Evolutionary conservation across 345 rosid species (phyloP).

Genomic region (Rhodomyrtus tomentosa): DNA sequence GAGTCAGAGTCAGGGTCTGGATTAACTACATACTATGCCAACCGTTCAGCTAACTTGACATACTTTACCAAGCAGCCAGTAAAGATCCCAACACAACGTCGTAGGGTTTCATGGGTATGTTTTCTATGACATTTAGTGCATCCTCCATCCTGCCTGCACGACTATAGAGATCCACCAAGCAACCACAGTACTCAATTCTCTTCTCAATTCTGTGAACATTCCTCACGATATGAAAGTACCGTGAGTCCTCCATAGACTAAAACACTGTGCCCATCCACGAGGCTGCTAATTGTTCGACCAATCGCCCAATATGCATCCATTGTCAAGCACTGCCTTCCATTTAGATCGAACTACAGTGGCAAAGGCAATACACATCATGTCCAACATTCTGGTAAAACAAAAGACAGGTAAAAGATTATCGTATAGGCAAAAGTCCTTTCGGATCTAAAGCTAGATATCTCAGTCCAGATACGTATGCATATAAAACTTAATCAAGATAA

Average conservation of each 20-base stretch:
- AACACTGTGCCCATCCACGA: constrained; percentile 59
- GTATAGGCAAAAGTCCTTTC: not conserved
- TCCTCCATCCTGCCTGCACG: constrained; percentile 77
- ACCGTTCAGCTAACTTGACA: constrained; percentile 41
- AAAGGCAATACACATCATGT: not conserved
- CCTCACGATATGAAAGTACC: constrained; percentile 42
- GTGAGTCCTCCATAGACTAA: constrained; percentile 51
- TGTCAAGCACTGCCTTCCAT: constrained; percentile 70
- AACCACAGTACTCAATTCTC: constrained; percentile 71
- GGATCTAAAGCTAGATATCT: not conserved
- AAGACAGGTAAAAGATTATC: not conserved
- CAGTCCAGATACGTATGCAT: not conserved
- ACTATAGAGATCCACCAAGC: constrained; percentile 78
- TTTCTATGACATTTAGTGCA: constrained; percentile 37
- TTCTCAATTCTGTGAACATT: constrained; percentile 36
- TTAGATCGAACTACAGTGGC: constrained; percentile 67
- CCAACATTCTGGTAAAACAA: not conserved
- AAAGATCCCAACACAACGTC: constrained; percentile 69
- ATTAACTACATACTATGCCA: constrained; percentile 30
- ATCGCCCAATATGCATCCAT: too few species aligned
- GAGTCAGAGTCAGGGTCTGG: constrained; percentile 42
- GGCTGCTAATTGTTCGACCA: too few species aligned
- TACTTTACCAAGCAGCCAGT: constrained; percentile 71
- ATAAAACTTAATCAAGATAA: not conserved
- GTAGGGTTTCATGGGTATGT: constrained; percentile 72